Conservation (phyloP, 352 stramenopile species). For the Pythium rhizo-oryzae region DNA sequence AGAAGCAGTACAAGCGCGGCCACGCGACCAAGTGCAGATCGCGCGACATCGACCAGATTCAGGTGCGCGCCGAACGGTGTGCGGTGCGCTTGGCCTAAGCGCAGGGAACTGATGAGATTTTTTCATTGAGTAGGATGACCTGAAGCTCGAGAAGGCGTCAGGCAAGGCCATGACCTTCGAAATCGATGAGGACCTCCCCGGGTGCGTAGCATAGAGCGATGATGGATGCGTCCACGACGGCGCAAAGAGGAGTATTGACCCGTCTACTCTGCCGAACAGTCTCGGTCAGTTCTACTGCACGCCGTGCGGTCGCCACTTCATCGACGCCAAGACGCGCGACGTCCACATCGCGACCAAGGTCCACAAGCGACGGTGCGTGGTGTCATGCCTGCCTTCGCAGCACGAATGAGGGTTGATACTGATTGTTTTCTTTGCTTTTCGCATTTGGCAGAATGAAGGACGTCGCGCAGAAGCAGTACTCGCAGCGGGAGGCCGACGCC, state of each 20-base stretch:
- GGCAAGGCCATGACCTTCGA: constrained; percentile 73
- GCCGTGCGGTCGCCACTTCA: constrained; percentile 85
- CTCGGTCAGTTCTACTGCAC: constrained; percentile 90
- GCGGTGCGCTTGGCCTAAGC: not conserved
- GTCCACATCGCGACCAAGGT: constrained; percentile 85
- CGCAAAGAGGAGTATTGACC: no score
- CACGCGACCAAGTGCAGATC: constrained; percentile 82
- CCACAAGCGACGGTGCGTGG: constrained; percentile 76
- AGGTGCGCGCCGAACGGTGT: constrained; percentile 27
- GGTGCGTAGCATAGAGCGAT: constrained; percentile 37
- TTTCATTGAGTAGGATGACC: constrained; percentile 53
- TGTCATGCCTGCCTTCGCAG: no score
- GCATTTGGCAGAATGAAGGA: constrained; percentile 69
- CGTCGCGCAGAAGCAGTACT: constrained; percentile 90
- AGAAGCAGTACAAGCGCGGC: constrained; percentile 87
- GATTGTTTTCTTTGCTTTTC: not conserved
- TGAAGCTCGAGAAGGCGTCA: constrained; percentile 58
- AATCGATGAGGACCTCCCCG: constrained; percentile 83
- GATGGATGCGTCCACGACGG: no score
- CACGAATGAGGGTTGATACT: no score
- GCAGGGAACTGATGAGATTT: not conserved
- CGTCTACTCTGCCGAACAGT: constrained; percentile 28
- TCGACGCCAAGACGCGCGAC: constrained; percentile 76
- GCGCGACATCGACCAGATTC: constrained; percentile 88
- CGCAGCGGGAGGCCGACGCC: constrained; percentile 80